A percentile compares a stretch with the other conserved stretches of the same genome.
phyloP scores from a whole-genome alignment of 768 basidiomycete genomes.

The Kwoniella mangroviensis region DNA sequence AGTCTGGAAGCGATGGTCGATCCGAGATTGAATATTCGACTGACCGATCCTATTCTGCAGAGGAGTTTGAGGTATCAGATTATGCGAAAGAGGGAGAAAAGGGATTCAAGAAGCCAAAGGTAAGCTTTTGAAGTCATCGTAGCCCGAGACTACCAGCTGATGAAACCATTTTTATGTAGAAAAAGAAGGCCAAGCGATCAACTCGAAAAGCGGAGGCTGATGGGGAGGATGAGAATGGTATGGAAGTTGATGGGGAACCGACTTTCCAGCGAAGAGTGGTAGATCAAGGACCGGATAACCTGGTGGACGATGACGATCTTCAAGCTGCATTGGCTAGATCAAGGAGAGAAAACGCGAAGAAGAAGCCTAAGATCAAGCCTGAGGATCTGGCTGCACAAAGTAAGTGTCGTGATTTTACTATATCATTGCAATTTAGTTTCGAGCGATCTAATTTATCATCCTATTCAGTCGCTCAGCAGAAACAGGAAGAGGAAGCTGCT shows the following conservation, averaged over 20 bases:
- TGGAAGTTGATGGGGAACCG: constrained; percentile 82
- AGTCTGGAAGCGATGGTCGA: constrained; percentile 49
- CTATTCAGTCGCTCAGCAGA: constrained; percentile 42
- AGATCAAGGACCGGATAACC: constrained; percentile 80
- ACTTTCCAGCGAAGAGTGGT: constrained; percentile 64
- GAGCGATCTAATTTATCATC: neutral
- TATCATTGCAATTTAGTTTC: no score
- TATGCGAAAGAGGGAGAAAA: constrained; percentile 88
- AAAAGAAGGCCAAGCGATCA: constrained; percentile 83
- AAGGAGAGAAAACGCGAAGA: constrained; percentile 78
- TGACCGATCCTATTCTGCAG: constrained; percentile 58
- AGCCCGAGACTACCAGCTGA: constrained; percentile 1
- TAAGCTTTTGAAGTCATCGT: constrained; percentile 46
- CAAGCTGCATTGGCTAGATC: constrained; percentile 88
- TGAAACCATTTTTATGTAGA: constrained; percentile 61
- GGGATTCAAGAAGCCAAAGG: constrained; percentile 95
- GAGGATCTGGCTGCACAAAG: constrained; percentile 81
- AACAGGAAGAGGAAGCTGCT: constrained; percentile 60
- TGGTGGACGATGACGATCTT: constrained; percentile 97
- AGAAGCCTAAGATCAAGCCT: constrained; percentile 73
- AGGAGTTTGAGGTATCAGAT: constrained; percentile 83
- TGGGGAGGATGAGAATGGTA: constrained; percentile 63
- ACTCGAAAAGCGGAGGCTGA: constrained; percentile 70
- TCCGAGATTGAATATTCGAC: neutral
- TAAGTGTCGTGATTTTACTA: constrained; percentile 50